Base-by-base conservation (phyloP, 768 basidiomycete genomes). In the Lepiota venenata region DNA sequence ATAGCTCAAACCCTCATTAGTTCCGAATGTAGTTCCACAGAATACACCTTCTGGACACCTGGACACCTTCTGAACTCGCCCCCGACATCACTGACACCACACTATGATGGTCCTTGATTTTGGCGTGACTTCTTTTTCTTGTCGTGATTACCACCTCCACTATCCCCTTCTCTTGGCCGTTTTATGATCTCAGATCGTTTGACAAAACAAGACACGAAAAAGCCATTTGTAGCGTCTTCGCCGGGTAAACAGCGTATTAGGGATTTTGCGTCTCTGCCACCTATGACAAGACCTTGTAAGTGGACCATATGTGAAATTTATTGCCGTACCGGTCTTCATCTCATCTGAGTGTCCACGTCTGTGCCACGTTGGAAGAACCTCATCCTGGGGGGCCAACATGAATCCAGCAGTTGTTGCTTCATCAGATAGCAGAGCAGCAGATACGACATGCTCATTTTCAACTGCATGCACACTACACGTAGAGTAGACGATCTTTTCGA, bases 161-260 rank as follows among this genome's bases (percentile, higher is more conserved):
- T 58, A 60, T 57, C 52, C 42, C 61, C 8, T 56, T 59, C 27
- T 38, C 50, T 46, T 58, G 61, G 60, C 54, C 69, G 68, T 50
- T 71, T 63, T 56, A 64, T 66, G 20, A 50, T 47, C 20, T 50
- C 55, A 18, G 48, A 36, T 20, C 29, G 38, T 49, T 66, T 73
- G 27, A 92, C 73, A 66, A 98, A 94, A 67, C 90, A 97, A n/a
- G 91, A 86, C 20, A 99, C 95, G 62, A 99, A 99, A 74, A 99
- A 99, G 0, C 97, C 97, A 63, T 98, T 98, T 11, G 91, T 93
- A 36, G 80, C 83, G 63, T 98, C 94, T 56, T 88, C 90, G 50
- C 85, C 83, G 12, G 91, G 84, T 22, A 79, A 78, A 66, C 91
- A 93, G 15, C 91, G 83, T 22, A 93, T 63, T 16, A 91, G 65